Base-by-base conservation (phyloP, 2,329 filamentous ascomycete genomes). In the Ascocoryne sarcoides region DNA sequence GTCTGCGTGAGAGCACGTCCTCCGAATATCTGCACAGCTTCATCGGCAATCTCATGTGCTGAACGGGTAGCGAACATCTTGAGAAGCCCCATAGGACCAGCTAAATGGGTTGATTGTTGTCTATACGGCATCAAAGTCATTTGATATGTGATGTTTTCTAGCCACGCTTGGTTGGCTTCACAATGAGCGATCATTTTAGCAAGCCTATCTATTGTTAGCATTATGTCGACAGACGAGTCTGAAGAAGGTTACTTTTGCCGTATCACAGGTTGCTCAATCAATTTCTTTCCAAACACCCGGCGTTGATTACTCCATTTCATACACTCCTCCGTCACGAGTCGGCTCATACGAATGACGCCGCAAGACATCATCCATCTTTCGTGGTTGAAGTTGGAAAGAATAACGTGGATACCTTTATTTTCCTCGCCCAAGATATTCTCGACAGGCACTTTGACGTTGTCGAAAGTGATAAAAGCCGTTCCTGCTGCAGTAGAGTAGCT, bases 221-320 rank as follows among this genome's bases (percentile, higher is more conserved):
- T 10, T 19, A 9, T n/a, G n/a, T n/a, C n/a, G n/a, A n/a, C n/a
- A n/a, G n/a, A n/a, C n/a, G 5, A 33, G 5, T 20, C 10, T 23
- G 18, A n/a, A 10, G 14, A 34, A 10, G 7, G 5, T 67, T 59
- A 81, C 78, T 93, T 93, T 56, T 84, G 79, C 15, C 81, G 74
- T 54, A 93, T 89, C 32, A 86, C 84, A 17, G 86, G 84, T 57
- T 93, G 85, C 55, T 87, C 79, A 50, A 90, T 82, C 30, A 93
- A 71, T 19, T 79, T 79, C 69, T 90, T 90, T 58, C 77, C 77
- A 59, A 92, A 92, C 49, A 93, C 84, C 18, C 88, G 70, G 36
- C 86, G 79, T 65, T 94, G 88, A 66, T 92, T 86, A 21, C 79
- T 72, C 87, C 88, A 95, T 61, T 92, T 92, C 48, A 93, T 66